These are phyloP conservation scores for Astraeus odoratus DNA, from an alignment of 768 basidiomycete species.

Conservation along the genomic window DNA sequence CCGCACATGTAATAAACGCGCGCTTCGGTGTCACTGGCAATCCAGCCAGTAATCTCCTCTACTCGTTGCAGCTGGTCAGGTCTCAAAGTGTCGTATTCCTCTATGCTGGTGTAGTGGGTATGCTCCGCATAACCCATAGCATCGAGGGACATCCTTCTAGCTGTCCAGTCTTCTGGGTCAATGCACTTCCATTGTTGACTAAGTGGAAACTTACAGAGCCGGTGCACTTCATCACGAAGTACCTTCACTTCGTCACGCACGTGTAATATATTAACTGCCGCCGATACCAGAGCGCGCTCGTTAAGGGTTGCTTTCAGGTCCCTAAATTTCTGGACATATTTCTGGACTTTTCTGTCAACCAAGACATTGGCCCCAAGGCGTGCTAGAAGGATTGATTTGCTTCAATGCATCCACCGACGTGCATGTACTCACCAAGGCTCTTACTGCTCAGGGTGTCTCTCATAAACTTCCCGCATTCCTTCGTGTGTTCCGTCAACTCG, in stretches of 20 bases:
- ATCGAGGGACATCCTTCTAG: constrained; percentile 8
- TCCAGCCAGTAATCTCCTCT: constrained; percentile 16
- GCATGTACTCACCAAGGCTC: constrained; percentile 14
- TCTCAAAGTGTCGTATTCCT: constrained; percentile 9
- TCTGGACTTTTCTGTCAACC: neutral
- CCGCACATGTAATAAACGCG: constrained; percentile 25
- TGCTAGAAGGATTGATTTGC: neutral
- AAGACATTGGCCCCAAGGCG: constrained; percentile 3
- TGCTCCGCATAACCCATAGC: constrained; percentile 15
- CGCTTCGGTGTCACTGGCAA: constrained; percentile 6
- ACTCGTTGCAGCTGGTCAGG: constrained; percentile 8
- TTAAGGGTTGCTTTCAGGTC: constrained; percentile 1
- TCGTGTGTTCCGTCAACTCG: constrained; percentile 15
- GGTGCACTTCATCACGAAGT: constrained; percentile 1
- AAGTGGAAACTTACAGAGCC: neutral
- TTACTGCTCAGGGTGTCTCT: constrained; percentile 16
- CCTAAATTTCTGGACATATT: constrained; percentile 1
- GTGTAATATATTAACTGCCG: too few relatives aligned
- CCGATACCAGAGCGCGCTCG: neutral
- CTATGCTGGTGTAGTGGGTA: constrained; percentile 12
- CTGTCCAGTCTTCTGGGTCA: neutral
- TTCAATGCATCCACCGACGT: neutral
- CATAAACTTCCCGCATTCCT: constrained; percentile 27
- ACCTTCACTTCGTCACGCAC: too few relatives aligned
- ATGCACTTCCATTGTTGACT: too few relatives aligned